Evolutionary conservation across 768 basidiomycete genomes (phyloP), one percentile per base, ranked within the genome.

Genomic region (Exsudoporus frostii): DNA sequence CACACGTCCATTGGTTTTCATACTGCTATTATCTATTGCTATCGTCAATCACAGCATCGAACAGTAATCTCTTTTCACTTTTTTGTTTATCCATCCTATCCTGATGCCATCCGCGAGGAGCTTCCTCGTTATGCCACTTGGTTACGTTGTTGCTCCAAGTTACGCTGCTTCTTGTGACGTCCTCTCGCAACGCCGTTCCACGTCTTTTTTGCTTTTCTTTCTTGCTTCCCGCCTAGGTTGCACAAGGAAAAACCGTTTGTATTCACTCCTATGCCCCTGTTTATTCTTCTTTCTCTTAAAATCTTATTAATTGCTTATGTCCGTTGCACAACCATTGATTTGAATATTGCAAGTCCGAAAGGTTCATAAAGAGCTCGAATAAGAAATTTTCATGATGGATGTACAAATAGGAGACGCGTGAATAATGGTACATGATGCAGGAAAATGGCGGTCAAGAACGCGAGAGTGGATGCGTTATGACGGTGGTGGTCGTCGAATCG

Each of bases 1-100:
- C 44, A 46, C 51, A 57, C 67, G n/a, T 63, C 68, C 45, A 68
- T 69, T 60, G 67, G 50, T 67, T 63, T 29, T 30, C 46, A 66
- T 33, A n/a, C 64, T 55, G 53, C 62, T 66, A 58, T 66, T 67
- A 72, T 72, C 58, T 72, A 70, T 70, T 56, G 57, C 63, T 72
- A 63, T 67, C 59, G 57, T 57, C 67, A 56, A 66, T 45, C 53
- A 45, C 39, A 39, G 43, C 56, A 60, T 66, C 19, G 33, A 58
- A 54, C 55, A 59, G 19, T 39, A 37, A 46, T 27, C 33, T 25
- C 42, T 24, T 37, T 38, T 39, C n/a, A n/a, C n/a, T 42, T n/a
- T 48, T 25, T 41, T 37, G 29, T 43, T 45, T 14, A 25, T 17
- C 47, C 41, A 20, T 36, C 45, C 38, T n/a, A 29, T n/a, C 30